These are phyloP conservation scores for Stenogyne calaminthoides DNA, from an alignment of 305 asterid genomes.

Conservation along the genomic window DNA sequence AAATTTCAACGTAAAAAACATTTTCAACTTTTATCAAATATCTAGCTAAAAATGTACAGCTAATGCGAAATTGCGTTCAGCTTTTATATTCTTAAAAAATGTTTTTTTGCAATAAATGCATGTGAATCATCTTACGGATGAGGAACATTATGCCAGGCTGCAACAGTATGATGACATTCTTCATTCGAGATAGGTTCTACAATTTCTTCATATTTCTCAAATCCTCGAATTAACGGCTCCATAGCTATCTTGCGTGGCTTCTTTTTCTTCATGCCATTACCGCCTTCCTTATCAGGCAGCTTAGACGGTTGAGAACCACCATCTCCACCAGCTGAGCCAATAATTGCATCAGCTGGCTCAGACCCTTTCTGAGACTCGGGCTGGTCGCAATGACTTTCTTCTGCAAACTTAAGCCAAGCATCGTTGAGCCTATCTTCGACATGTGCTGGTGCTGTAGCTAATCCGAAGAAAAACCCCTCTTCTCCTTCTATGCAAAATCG, in stretches of 20 bases:
- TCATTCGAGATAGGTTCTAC: conserved; percentile 57
- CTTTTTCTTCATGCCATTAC: conserved; percentile 58
- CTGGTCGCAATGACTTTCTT: conserved; percentile 62
- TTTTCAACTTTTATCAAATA: conserved; percentile 44
- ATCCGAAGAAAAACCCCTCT: conserved; percentile 76
- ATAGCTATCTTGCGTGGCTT: conserved; percentile 70
- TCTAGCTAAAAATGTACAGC: conserved; percentile 18
- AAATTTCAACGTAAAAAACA: neutral
- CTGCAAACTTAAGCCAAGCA: conserved; percentile 98
- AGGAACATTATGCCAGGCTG: conserved; percentile 97
- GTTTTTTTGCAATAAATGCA: neutral
- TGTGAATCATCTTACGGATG: conserved; percentile 69
- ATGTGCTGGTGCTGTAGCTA: conserved; percentile 98
- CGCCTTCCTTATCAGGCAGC: conserved; percentile 42
- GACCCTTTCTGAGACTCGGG: conserved; percentile 48
- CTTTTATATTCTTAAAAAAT: conserved; percentile 14
- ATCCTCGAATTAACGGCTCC: conserved; percentile 70
- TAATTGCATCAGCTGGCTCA: conserved; percentile 58
- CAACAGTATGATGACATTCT: conserved; percentile 78
- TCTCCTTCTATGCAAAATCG: conserved; percentile 49
- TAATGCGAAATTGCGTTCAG: neutral
- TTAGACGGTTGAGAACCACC: conserved; percentile 71
- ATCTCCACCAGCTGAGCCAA: conserved; percentile 62
- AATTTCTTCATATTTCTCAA: conserved; percentile 27
- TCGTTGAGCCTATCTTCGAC: conserved; percentile 92